A percentile compares a stretch with the other conserved stretches of the same genome.
phyloP scores from a whole-genome alignment of 1,284 basidiomycete genomes.

The Boletus nobilissimus region DNA sequence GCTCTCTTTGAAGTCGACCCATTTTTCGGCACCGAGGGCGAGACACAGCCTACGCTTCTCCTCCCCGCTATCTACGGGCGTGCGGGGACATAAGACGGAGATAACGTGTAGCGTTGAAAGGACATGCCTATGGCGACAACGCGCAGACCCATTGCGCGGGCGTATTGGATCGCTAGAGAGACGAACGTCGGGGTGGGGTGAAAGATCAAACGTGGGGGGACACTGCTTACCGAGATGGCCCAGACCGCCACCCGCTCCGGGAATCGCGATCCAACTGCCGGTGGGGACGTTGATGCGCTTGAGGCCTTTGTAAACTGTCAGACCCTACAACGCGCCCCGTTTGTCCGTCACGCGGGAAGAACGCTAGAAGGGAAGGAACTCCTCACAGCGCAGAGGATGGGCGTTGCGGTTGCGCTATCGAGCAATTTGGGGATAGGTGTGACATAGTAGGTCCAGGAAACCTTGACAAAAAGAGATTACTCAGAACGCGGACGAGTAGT shows the following conservation, averaged over 20 bases:
- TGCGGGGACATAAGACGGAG: neutral
- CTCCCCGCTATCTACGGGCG: slow-evolving; percentile 65
- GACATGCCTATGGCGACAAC: slow-evolving; percentile 72
- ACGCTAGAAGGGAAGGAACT: neutral
- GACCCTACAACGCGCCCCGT: slow-evolving; percentile 50
- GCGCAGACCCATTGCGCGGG: slow-evolving; percentile 69
- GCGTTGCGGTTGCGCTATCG: slow-evolving; percentile 67
- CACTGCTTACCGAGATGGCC: slow-evolving; percentile 61
- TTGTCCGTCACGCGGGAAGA: neutral
- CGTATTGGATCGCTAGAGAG: slow-evolving; percentile 69
- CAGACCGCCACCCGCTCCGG: slow-evolving; percentile 72
- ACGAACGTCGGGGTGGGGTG: neutral
- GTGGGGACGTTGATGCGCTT: slow-evolving; percentile 62
- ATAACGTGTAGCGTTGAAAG: neutral
- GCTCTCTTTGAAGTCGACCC: slow-evolving; percentile 74
- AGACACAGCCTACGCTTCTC: slow-evolving; percentile 70
- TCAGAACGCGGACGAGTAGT: neutral
- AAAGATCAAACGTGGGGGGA: neutral
- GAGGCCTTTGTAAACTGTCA: slow-evolving; percentile 78
- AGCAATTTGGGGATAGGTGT: slow-evolving; percentile 71
- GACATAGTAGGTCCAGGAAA: slow-evolving; percentile 69
- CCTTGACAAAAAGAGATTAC: slow-evolving; percentile 42
- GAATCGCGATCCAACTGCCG: slow-evolving; percentile 76
- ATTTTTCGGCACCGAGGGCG: slow-evolving; percentile 72
- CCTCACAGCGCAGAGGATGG: slow-evolving; percentile 73